These are phyloP conservation scores for Pyrrhoderma noxium DNA, from an alignment of 1,284 basidiomycete genomes.

Conservation along the genomic window DNA sequence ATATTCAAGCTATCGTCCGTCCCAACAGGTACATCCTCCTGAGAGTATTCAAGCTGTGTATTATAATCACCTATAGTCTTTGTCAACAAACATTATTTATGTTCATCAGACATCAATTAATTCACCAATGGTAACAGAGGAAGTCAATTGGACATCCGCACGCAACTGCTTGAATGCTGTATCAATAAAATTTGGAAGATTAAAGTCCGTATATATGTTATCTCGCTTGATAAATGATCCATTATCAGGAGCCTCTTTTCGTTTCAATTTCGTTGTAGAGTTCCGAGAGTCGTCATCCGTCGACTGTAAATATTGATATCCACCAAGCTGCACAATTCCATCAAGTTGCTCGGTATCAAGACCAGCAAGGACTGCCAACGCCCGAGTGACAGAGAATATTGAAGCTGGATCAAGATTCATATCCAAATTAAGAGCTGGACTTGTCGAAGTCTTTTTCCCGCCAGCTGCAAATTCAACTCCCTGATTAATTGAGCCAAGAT, in stretches of 20 bases:
- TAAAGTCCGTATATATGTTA: constrained; percentile 45
- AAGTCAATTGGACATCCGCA: constrained; percentile 54
- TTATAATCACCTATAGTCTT: constrained; percentile 46
- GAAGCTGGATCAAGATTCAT: constrained; percentile 70
- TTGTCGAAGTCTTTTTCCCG: constrained; percentile 50
- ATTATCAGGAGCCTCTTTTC: neutral
- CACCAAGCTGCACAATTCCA: constrained; percentile 63
- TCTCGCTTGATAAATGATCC: neutral
- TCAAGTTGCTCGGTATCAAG: constrained; percentile 59
- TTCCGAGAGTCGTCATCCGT: constrained; percentile 30
- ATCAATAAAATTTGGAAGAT: constrained; percentile 60
- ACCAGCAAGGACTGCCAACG: constrained; percentile 58
- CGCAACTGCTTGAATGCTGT: constrained; percentile 58
- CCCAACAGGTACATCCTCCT: constrained; percentile 46
- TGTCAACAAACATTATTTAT: neutral
- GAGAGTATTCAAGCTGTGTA: constrained; percentile 58
- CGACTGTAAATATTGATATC: constrained; percentile 50
- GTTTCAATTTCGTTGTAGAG: neutral
- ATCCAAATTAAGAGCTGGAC: constrained; percentile 52
- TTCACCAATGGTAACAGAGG: constrained; percentile 53
- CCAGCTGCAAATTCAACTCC: constrained; percentile 45
- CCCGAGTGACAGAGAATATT: constrained; percentile 65
- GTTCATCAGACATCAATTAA: neutral
- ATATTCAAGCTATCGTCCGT: constrained; percentile 60
- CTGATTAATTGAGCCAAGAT: constrained; percentile 58